phyloP scores from a whole-genome alignment of 192 early-diverging fungal species.

The Coemansia sp. region DNA sequence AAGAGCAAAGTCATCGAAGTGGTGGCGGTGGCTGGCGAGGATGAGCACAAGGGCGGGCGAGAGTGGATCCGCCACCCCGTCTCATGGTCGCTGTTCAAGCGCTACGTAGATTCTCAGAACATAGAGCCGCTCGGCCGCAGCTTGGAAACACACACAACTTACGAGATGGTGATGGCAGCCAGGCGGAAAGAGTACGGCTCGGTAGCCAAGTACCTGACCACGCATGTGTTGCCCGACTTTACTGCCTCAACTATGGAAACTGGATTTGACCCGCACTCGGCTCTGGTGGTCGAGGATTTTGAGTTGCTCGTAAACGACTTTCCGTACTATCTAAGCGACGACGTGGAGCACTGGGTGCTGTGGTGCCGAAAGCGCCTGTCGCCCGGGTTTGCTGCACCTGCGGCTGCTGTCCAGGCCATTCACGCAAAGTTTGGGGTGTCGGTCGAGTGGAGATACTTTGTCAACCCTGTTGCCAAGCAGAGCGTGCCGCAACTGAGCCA shows the following conservation, averaged over 20 bases:
- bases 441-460: constrained; percentile 43
- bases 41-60: constrained; percentile 8
- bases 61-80: constrained; percentile 15
- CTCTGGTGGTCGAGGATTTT: constrained; percentile 17
- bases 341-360: constrained; percentile 51
- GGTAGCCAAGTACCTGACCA: constrained; percentile 31
- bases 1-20: background rate
- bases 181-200: constrained; percentile 22
- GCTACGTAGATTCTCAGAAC: constrained; percentile 23
- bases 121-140: constrained; percentile 45
- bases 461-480: constrained; percentile 42
- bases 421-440: constrained; percentile 6
- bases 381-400: constrained; percentile 28
- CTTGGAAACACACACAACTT: constrained; percentile 18
- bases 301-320: constrained; percentile 39
- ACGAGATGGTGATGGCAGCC: constrained; percentile 17
- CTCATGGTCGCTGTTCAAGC: constrained; percentile 30
- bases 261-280: constrained; percentile 8
- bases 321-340: constrained; percentile 30
- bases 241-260: constrained; percentile 1
- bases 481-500: constrained; percentile 52
- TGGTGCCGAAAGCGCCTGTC: constrained; percentile 38
- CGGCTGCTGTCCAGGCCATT: constrained; percentile 20
- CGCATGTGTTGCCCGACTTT: constrained; percentile 28
- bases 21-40: background rate